These are phyloP conservation scores for Vinca major DNA, from an alignment of 305 asterid species.

Conservation along the genomic window DNA sequence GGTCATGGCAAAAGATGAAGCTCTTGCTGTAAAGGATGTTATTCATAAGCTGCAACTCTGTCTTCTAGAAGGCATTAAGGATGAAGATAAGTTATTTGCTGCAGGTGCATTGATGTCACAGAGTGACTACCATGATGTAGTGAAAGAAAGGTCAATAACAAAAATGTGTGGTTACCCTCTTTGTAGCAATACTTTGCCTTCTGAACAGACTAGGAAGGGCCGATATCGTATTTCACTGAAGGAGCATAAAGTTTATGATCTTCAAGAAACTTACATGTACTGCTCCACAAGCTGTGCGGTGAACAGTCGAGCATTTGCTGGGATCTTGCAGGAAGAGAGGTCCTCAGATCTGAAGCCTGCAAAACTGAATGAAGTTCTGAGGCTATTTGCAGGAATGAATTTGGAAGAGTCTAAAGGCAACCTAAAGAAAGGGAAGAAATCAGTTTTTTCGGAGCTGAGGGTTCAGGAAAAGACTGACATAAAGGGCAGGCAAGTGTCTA, in stretches of 20 bases:
- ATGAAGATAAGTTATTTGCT: slow-evolving; percentile 47
- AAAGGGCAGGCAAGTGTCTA: slow-evolving; percentile 48
- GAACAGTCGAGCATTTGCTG: slow-evolving; percentile 53
- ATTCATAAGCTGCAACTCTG: slow-evolving; percentile 58
- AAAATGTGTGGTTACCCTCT: slow-evolving; percentile 71
- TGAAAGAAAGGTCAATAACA: slow-evolving; percentile 66
- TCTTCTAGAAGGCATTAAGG: slow-evolving; percentile 70
- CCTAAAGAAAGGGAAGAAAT: slow-evolving; percentile 43
- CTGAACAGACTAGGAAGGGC: slow-evolving; percentile 60
- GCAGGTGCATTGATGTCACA: slow-evolving; percentile 62
- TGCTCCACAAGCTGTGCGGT: slow-evolving; percentile 68
- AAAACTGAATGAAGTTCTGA: slow-evolving; percentile 45
- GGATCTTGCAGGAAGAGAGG: slow-evolving; percentile 60
- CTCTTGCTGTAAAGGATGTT: slow-evolving; percentile 49
- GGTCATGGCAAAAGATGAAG: slow-evolving; percentile 32
- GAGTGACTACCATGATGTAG: slow-evolving; percentile 68
- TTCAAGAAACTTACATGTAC: slow-evolving; percentile 75
- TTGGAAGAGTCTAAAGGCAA: slow-evolving; percentile 30
- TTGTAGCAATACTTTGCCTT: slow-evolving; percentile 48
- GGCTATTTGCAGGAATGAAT: slow-evolving; percentile 38
- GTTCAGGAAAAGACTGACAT: slow-evolving; percentile 55
- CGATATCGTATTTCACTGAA: slow-evolving; percentile 65
- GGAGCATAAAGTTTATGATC: slow-evolving; percentile 88
- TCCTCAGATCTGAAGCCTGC: slow-evolving; percentile 38
- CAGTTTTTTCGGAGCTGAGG: slow-evolving; percentile 45